Base-by-base conservation (phyloP, 176 grass and related monocot species). In the Hyparrhenia diplandra region DNA sequence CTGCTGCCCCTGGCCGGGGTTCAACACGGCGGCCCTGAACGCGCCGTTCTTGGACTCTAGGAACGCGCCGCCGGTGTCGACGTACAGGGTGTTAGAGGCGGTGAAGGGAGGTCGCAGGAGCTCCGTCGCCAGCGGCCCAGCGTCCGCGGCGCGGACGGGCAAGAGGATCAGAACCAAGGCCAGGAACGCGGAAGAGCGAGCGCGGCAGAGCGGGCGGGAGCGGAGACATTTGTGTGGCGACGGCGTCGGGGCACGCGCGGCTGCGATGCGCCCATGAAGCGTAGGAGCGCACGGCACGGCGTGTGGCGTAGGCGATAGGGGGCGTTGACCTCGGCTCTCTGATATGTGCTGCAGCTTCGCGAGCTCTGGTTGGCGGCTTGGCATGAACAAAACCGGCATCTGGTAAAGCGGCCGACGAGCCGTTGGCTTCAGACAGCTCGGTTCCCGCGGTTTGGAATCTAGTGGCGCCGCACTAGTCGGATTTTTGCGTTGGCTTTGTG, bases 11-110 rank as follows among this genome's bases (percentile, higher is more conserved):
- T 51, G 21, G 32, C 57, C 80, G 64, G 95, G 90, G 60, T 88
- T 94, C 66, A 42, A 20, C 25, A 98, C 28, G 60, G 84, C 69
- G 6, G 84, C 90, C 65, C 23, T 17, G 77, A 98, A 98, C 54
- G 59, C 69, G 29, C 73, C 74, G 70, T 69, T 89, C 59, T 0
- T 41, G 23, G 95, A 94, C 41, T 27, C 49, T 13, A 98, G 76
- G 87, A 98, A 98, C 51, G 88, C 84, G 30, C 88, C 92, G 60
- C 25, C 1, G 78, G 40, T 78, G 72, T 98, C 92, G 74, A 89
- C 4, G 60, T 77, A 91, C 8, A 66, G 54, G 78, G 67, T 28
- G 35, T 25, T 1, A 0, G 95, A 84, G 77, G 82, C 88, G 36
- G 25, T 86, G 92, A 94, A 92, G 71, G 30, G 51, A 29, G 95